phyloP scores from a whole-genome alignment of 441 rosid genomes.

The Gossypium aridum region DNA sequence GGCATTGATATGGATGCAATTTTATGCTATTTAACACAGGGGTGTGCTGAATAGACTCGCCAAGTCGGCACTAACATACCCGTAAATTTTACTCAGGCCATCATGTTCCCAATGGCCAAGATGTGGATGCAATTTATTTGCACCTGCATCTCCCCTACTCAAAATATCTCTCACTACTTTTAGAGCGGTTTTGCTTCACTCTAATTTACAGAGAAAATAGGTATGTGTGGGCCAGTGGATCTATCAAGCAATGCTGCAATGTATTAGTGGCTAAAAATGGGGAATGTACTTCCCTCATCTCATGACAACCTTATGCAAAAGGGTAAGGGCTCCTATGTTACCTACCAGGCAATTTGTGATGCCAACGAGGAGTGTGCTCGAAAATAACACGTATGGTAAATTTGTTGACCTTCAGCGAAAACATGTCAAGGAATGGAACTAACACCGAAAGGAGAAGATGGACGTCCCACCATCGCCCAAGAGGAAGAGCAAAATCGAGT shows the following conservation, averaged over 20 bases:
- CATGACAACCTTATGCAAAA: neutral
- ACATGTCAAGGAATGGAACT: neutral
- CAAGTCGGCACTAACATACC: neutral
- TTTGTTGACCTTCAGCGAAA: neutral
- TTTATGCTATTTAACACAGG: neutral
- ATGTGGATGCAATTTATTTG: neutral
- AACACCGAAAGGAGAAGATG: neutral
- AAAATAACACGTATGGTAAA: too few species aligned
- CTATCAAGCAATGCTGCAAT: neutral
- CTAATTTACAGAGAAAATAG: too few species aligned
- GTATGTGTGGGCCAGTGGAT: neutral
- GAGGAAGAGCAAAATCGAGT: neutral
- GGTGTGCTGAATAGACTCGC: neutral
- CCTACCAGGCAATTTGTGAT: neutral
- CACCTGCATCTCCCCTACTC: neutral
- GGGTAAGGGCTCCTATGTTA: neutral
- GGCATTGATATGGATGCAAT: neutral
- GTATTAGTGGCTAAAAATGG: neutral
- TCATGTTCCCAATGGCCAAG: neutral
- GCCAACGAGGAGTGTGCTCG: neutral
- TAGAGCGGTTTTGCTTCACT: neutral
- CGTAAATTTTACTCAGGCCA: neutral
- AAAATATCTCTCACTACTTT: neutral
- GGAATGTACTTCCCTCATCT: neutral
- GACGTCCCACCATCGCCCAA: neutral